phyloP scores from a whole-genome alignment of 495 filamentous ascomycete species.

The Lentithecium fluviatile region DNA sequence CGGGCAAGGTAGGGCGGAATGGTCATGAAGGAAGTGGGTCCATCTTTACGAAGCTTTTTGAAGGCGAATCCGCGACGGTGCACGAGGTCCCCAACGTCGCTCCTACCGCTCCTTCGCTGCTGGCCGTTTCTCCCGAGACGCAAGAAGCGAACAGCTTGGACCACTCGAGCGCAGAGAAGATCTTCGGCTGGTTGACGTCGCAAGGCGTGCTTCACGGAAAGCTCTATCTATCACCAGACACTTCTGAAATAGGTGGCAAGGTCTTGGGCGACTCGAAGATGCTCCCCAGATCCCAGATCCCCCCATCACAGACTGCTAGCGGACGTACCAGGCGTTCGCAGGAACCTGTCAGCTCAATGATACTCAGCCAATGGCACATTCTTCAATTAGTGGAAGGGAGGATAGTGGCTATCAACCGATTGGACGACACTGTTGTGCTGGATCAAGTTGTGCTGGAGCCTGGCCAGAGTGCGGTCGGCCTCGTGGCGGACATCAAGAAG shows the following conservation, averaged over 20 bases:
- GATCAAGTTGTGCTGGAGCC: slow-evolving; percentile 83
- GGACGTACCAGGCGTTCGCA: slow-evolving; percentile 63
- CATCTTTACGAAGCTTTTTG: slow-evolving; percentile 84
- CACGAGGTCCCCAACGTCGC: slow-evolving; percentile 64
- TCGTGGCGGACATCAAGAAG: slow-evolving; percentile 85
- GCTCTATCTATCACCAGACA: slow-evolving; percentile 50
- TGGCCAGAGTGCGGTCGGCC: slow-evolving; percentile 71
- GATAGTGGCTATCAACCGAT: slow-evolving; percentile 77
- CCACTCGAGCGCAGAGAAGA: slow-evolving; percentile 56
- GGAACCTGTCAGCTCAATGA: slow-evolving; percentile 74
- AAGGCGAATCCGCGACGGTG: slow-evolving; percentile 71
- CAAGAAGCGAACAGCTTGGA: slow-evolving; percentile 51
- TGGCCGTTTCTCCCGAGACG: slow-evolving; percentile 74
- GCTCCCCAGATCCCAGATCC: slow-evolving; percentile 68
- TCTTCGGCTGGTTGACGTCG: slow-evolving; percentile 86
- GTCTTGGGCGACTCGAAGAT: slow-evolving; percentile 71
- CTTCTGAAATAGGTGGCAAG: slow-evolving; percentile 59
- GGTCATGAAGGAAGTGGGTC: slow-evolving; percentile 78
- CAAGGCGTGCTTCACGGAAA: slow-evolving; percentile 87
- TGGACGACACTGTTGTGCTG: slow-evolving; percentile 80
- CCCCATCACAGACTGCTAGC: slow-evolving; percentile 60
- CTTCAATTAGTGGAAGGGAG: slow-evolving; percentile 78
- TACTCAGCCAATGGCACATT: slow-evolving; percentile 89
- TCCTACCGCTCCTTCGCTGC: slow-evolving; percentile 56
- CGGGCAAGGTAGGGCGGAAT: slow-evolving; percentile 68